Evolutionary conservation across 306 rosid genomes (phyloP), one percentile per base, ranked within the genome.

Genomic region (Delonix regia): DNA sequence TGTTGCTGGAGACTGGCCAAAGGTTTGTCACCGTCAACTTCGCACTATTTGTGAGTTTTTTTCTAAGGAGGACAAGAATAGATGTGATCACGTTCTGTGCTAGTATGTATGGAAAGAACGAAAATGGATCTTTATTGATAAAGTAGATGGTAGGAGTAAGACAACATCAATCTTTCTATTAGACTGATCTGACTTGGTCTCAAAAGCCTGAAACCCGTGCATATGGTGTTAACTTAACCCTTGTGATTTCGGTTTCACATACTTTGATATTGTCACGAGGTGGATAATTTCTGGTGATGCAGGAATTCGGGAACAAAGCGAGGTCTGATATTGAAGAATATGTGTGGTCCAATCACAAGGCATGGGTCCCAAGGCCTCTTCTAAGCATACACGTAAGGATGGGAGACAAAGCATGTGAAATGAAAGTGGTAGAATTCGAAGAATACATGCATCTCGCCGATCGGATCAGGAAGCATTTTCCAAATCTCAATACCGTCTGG

Each of bases 341-440:
- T 55, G 97, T 91, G 51, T 89, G 94, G 98, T 91, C 98, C 27
- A 89, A 80, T 79, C 91, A 89, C 83, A 89, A 83, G 77, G 82
- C 92, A 41, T 89, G 98, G 98, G 53, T 86, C 10, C 98, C 98
- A 6, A 77, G 89, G 85, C 93, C 97, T 28, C 75, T 91, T 41
- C 79, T 91, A 42, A 93, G 94, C 88, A 81, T 93, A 88, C 98
- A 93, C 66, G 94, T 93, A 36, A 89, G 98, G 80, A 91, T 88
- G 94, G 97, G 94, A 78, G 98, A 93, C 81, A 91, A 93, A 81
- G 97, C 90, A 39, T 88, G 97, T 33, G 98, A 93, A 88, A 89
- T 93, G 98, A 88, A 81, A 86, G 82, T 91, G 5, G 89, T 89
- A 27, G 90, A 88, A 56, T 91, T 93, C 51, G 88, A 86, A 88